Base-by-base conservation (phyloP, 73 alveolate genomes). In the Diophrys sp. region DNA sequence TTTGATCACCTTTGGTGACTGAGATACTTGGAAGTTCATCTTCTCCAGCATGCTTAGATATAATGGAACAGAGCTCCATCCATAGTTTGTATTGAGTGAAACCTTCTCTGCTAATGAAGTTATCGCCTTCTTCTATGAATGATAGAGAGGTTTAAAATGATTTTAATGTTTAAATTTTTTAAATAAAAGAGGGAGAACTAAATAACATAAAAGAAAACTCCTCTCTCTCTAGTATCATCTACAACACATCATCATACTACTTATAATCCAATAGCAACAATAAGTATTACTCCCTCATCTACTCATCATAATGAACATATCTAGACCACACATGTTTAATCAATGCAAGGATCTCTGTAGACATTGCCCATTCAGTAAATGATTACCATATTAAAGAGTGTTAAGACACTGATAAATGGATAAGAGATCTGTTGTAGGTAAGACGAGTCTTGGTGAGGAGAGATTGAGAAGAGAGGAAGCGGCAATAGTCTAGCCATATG, bases 401-500 rank as follows among this genome's bases (percentile, higher is more conserved):
- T 83, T 97, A 94, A 27, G 98, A 89, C 5, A 94, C 94, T 26
- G 99, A 98, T 18, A 97, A 88, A 57, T 91, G 75, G 34, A 80
- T 81, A 29, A 97, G 82, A 18, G 99, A 96, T 75, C 91, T 70
- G 79, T 97, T 96, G 77, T 78, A 97, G 1, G 93, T 82, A 70
- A 81, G 30, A 77, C 98, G 90, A 8, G 99, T 96, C 53, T 83
- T 87, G 29, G 99, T 96, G 24, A 94, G 75, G 56, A 76, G 71
- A 53, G 79, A 80, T 74, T 94, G 91, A 66, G 81, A 88, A 66
- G 84, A 78, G 77, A 92, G 82, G 79, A 94, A 97, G 29, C 88
- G 86, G 74, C 91, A 92, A 85, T 94, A 97, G 82, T 88, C 91
- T 54, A 96, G 88, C 98, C 99, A 97, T 23, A 97, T 94, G 75